Conservation (phyloP, 495 filamentous ascomycete genomes). For the Penicillium maclennaniae region DNA sequence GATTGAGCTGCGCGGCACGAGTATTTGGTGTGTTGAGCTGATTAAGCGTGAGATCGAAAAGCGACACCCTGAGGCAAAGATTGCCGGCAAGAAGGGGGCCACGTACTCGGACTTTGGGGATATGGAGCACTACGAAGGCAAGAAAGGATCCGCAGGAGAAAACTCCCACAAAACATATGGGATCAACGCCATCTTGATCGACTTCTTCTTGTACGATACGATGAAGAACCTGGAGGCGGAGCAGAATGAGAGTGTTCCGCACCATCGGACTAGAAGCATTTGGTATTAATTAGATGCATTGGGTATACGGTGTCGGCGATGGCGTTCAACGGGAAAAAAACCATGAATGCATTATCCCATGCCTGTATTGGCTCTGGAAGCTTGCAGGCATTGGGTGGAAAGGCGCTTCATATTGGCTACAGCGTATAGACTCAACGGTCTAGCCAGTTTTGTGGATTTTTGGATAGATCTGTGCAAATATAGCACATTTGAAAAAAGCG, state of each 20-base stretch:
- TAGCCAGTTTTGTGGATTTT: neutral
- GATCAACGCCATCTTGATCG: slow-evolving; percentile 88
- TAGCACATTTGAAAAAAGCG: neutral
- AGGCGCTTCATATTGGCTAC: neutral
- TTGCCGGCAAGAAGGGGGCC: slow-evolving; percentile 9
- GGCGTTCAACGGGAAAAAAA: neutral
- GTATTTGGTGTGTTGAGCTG: slow-evolving; percentile 91
- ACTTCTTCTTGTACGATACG: slow-evolving; percentile 94
- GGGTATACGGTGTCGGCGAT: slow-evolving; percentile 7
- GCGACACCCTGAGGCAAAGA: slow-evolving; percentile 59
- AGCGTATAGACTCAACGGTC: neutral
- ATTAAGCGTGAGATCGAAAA: slow-evolving; percentile 77
- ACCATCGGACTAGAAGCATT: slow-evolving; percentile 90
- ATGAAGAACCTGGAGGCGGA: slow-evolving; percentile 75
- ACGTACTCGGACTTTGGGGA: neutral
- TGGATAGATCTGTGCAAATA: neutral
- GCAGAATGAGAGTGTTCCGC: slow-evolving; percentile 63
- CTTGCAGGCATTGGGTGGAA: neutral
- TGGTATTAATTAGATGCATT: slow-evolving; percentile 81
- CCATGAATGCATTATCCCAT: neutral
- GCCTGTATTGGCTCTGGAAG: slow-evolving; percentile 9
- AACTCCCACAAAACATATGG: slow-evolving; percentile 22
- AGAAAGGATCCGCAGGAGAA: slow-evolving; percentile 9
- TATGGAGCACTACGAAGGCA: neutral
- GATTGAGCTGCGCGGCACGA: slow-evolving; percentile 81